A percentile compares a stretch with the other conserved stretches of the same genome.
Conservation (phyloP, 139 green algal genomes). For the Chlorella sorokiniana region DNA sequence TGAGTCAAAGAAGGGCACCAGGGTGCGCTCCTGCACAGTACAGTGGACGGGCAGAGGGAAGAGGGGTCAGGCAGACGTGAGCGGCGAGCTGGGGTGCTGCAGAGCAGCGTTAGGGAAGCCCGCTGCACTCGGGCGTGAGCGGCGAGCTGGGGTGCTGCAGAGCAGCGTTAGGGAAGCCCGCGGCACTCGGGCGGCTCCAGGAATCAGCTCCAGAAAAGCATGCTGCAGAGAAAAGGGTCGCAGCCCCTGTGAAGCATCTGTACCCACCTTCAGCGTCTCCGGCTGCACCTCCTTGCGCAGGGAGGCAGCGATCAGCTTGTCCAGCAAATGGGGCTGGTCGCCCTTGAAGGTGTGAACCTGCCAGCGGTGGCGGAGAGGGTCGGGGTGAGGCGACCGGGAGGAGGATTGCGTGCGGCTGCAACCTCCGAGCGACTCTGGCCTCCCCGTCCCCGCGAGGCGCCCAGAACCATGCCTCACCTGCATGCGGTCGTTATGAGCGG, state of each 20-base stretch:
- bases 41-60: neutral
- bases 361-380: neutral
- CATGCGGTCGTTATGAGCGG: neutral
- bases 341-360: conserved; percentile 35
- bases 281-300: conserved; percentile 6
- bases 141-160: neutral
- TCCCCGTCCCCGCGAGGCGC: neutral
- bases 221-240: neutral
- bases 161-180: too few species aligned
- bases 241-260: neutral
- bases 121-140: neutral
- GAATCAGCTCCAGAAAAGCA: too few species aligned
- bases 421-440: too few species aligned
- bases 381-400: too few species aligned
- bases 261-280: conserved; percentile 24
- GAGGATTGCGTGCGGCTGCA: too few species aligned
- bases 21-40: conserved; percentile 30
- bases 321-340: conserved; percentile 31
- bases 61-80: neutral
- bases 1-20: conserved; percentile 46
- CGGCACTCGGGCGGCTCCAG: too few species aligned
- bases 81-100: neutral
- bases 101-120: too few species aligned
- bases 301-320: conserved; percentile 28
- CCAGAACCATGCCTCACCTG: neutral